phyloP scores from a whole-genome alignment of 2,329 filamentous ascomycete genomes.

The Microascus cirrosus region DNA sequence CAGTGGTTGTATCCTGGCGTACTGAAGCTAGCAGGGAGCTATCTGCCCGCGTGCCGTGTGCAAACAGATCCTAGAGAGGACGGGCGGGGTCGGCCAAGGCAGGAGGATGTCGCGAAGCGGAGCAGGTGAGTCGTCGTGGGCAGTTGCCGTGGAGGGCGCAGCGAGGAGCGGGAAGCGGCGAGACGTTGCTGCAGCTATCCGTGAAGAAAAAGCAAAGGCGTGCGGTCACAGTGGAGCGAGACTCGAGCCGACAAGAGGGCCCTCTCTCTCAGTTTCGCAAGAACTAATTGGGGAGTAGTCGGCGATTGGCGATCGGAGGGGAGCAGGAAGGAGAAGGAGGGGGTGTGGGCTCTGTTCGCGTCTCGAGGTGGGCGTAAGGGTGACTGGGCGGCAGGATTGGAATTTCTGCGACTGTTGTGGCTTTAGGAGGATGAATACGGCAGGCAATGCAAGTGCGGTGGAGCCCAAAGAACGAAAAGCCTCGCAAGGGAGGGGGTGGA shows the following conservation, averaged over 20 bases:
- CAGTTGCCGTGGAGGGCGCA: not conserved
- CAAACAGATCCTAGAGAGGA: not conserved
- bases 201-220: slow-evolving; percentile 11
- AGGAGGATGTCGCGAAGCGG: not conserved
- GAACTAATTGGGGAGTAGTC: not conserved
- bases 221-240: not conserved
- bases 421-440: not conserved
- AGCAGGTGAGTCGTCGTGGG: not conserved
- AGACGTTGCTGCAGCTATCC: slow-evolving; percentile 11
- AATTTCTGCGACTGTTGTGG: not conserved
- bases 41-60: not conserved
- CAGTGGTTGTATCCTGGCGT: not conserved
- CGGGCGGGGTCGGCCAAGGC: not conserved
- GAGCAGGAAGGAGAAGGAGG: too few relatives aligned
- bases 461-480: not conserved
- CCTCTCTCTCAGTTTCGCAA: not conserved
- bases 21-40: not conserved
- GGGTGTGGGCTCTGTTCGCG: not conserved
- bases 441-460: not conserved
- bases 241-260: not conserved
- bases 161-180: not conserved
- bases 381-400: not conserved
- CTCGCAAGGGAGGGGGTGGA: not conserved
- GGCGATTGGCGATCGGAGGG: not conserved
- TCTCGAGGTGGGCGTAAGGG: too few relatives aligned